Evolutionary conservation across 108 stramenopile species (phyloP).

Genomic region (Nitzschia sp.): DNA sequence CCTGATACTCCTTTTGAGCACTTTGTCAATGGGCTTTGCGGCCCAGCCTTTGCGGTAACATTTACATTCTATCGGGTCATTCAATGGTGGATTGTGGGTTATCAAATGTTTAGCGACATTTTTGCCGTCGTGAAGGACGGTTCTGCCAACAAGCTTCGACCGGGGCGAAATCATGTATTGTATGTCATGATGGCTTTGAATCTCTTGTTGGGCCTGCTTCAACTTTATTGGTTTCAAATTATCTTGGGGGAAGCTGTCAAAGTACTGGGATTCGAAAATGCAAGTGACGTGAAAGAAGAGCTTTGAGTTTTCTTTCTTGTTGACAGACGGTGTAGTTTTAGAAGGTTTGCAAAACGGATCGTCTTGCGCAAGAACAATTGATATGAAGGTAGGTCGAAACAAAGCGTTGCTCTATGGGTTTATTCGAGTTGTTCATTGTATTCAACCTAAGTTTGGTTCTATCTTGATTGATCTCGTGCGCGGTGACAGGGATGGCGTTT

Average conservation of each 20-base stretch:
- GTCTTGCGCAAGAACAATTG: no score
- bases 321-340: no score
- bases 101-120: slow-evolving; percentile 39
- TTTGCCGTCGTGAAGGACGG: slow-evolving; percentile 26
- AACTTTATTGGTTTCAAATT: slow-evolving; percentile 53
- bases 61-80: slow-evolving; percentile 50
- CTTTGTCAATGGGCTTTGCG: slow-evolving; percentile 19
- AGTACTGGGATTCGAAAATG: not conserved
- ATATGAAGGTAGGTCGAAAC: no score
- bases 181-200: slow-evolving; percentile 38
- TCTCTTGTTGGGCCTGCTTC: slow-evolving; percentile 38
- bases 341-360: no score
- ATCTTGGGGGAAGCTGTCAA: slow-evolving; percentile 17
- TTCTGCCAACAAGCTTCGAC: slow-evolving; percentile 24
- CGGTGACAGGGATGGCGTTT: no score
- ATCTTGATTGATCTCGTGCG: no score
- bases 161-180: slow-evolving; percentile 42
- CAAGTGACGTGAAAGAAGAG: no score
- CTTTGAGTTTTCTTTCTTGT: no score
- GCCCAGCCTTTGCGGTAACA: slow-evolving; percentile 44
- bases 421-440: no score
- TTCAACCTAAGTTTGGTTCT: no score
- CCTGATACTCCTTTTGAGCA: slow-evolving; percentile 19
- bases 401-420: no score
- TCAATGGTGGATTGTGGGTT: slow-evolving; percentile 40